Conservation (phyloP, 768 basidiomycete genomes). For the Mycena galericulata region DNA sequence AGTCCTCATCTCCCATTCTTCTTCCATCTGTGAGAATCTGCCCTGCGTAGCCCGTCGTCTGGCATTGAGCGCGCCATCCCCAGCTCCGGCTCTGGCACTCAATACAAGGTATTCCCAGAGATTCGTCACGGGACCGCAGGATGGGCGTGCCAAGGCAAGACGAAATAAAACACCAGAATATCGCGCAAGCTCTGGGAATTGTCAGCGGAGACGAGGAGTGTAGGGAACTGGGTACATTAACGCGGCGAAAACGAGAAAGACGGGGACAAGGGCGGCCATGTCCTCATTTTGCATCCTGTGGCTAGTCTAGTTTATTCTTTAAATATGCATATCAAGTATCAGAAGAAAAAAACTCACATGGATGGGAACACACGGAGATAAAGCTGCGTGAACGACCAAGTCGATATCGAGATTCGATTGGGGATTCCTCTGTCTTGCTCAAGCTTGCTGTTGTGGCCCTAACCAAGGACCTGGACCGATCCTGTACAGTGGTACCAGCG, state of each 20-base stretch:
- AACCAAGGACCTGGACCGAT: slow-evolving; percentile 12
- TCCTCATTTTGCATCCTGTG: slow-evolving; percentile 36
- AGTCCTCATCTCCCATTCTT: slow-evolving; percentile 71
- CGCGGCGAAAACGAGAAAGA: slow-evolving; percentile 60
- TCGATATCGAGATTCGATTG: too few relatives aligned
- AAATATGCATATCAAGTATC: too few relatives aligned
- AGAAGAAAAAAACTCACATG: neutral
- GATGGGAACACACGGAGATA: neutral
- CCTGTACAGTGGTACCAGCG: too few relatives aligned
- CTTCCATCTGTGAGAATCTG: slow-evolving; percentile 56
- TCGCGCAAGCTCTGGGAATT: slow-evolving; percentile 54
- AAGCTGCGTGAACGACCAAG: neutral
- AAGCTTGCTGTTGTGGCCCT: too few relatives aligned
- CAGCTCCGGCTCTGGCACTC: slow-evolving; percentile 47
- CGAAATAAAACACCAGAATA: slow-evolving; percentile 76
- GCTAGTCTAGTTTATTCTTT: neutral
- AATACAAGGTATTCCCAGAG: slow-evolving; percentile 62
- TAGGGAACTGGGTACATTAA: slow-evolving; percentile 54
- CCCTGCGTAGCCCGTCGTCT: slow-evolving; percentile 47
- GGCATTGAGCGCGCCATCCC: slow-evolving; percentile 12
- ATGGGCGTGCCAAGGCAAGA: slow-evolving; percentile 72
- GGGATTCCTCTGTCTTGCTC: too few relatives aligned
- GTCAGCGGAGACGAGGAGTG: slow-evolving; percentile 16
- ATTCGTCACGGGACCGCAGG: slow-evolving; percentile 54
- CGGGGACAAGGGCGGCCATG: slow-evolving; percentile 49